Evolutionary conservation across 805 yeast species (phyloP), one percentile per base, ranked within the genome.

Genomic region (Crinitomyces ghanaensis): DNA sequence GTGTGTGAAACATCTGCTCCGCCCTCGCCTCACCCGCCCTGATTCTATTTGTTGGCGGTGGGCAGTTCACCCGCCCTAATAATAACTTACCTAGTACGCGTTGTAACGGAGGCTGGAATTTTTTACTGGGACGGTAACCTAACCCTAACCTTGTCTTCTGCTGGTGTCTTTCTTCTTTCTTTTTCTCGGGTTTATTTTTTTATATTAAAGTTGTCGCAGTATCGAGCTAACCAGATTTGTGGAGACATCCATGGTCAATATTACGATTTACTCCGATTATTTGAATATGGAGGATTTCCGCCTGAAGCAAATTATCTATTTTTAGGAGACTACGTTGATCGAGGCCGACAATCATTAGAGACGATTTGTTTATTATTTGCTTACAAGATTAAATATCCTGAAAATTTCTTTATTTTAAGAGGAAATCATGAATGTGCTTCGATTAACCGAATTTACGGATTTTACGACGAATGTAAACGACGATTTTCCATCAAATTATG

Each of bases 221-320:
- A n/a, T n/a, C n/a, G n/a, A n/a, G n/a, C n/a, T n/a, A 38, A 31
- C n/a, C 33, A 44, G 56, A 56, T 57, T 34, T 85, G 95, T 65
- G 98, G 98, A 60, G 98, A 88, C 60, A 91, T 88, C 53, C 98
- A 88, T 60, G 98, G 98, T 37, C 98, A 88, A 63, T 88, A 91
- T 62, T 88, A 88, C 56, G 98, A 88, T 61, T 72, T 88, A 50
- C 70, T 88, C 57, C 79, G 98, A 61, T 72, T 88, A 50, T 88
- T 88, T 53, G 97, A 91, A 65, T 88, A 88, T 55, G 97, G 98
- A 50, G 98, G 97, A 2, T 88, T 91, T 69, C 98, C 98, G 2
- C 98, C 98, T 8, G 97, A 91, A 59, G 93, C 97, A 13, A 88
- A 88, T 65, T 88, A 88, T 64, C 66, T 88, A 50, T 88, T 88